Evolutionary conservation across 202 grass and related monocot species (phyloP), one percentile per base, ranked within the genome.

Genomic region (Schoenoplectus triqueter): DNA sequence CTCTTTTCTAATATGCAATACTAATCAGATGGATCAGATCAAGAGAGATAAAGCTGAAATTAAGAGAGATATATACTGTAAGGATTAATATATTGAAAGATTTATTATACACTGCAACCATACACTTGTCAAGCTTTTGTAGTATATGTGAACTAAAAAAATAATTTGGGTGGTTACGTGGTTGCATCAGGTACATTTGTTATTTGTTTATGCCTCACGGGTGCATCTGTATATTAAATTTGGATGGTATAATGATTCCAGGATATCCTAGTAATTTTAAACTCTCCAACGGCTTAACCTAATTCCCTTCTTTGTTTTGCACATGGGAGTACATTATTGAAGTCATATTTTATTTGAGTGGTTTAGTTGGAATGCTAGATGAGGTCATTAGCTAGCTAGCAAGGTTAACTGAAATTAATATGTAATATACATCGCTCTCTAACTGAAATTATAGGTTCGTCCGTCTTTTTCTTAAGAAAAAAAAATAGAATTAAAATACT

Each of bases 301-400:
- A 73, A 31, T 31, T 31, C n/a, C 2, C 49, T 39, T 39, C 11
- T 56, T 76, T 78, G n/a, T 10, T 73, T 17, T 78, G 74, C 74
- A 60, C 74, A 78, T 60, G 74, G 31, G 2, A 78, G 22, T 78
- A 60, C 74, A 60, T 78, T n/a, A 78, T 78, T 78, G 22, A 60
- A 78, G 17, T 60, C 31, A 57, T 60, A 57, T 78, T 78, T 78
- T 59, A 78, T 60, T 44, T 60, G 52, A 22, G 52, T 59, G 52
- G 74, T 57, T 51, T 78, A 42, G 18, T 31, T 31, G 31, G 31
- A 31, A 78, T 40, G 11, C 11, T 39, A 76, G 73, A 77, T 77
- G 21, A 77, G 49, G 31, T 57, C 19, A 75, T 31, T 31, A 31
- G 31, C 31, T 15, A 73, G 45, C 69, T 68, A 73, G 17, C 0